These are phyloP conservation scores for Platismatia glauca DNA, from an alignment of 495 filamentous ascomycete species.

Conservation along the genomic window DNA sequence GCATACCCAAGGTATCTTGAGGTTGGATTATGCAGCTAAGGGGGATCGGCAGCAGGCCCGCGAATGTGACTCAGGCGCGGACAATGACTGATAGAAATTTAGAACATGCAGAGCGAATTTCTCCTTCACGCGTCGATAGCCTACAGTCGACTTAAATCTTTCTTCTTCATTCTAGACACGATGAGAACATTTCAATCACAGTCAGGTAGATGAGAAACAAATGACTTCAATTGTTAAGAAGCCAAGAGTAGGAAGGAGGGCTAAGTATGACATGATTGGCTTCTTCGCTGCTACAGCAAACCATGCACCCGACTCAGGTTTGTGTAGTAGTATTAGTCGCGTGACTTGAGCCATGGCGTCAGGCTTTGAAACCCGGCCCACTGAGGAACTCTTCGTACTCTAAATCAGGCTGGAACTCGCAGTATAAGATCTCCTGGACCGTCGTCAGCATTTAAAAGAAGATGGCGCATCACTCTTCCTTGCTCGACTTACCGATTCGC, in stretches of 20 bases:
- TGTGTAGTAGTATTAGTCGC: background rate
- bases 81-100: too few relatives aligned
- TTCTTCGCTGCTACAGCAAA: background rate
- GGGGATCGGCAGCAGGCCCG: background rate
- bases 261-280: background rate
- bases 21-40: background rate
- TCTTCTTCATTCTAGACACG: background rate
- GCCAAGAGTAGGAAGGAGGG: background rate
- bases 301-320: background rate
- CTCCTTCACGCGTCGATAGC: background rate
- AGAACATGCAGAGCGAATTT: background rate
- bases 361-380: conserved; percentile 9
- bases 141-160: background rate
- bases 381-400: conserved; percentile 23
- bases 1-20: too few relatives aligned
- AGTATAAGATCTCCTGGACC: conserved; percentile 12
- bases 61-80: background rate
- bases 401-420: conserved; percentile 26
- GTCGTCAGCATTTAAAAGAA: background rate
- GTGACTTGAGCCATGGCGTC: background rate
- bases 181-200: background rate
- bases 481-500: conserved; percentile 26
- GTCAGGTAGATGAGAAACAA: too few relatives aligned
- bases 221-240: background rate
- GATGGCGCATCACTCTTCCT: background rate